These are phyloP conservation scores for Claviceps pazoutovae DNA, from an alignment of 2,329 filamentous ascomycete species.

Conservation along the genomic window DNA sequence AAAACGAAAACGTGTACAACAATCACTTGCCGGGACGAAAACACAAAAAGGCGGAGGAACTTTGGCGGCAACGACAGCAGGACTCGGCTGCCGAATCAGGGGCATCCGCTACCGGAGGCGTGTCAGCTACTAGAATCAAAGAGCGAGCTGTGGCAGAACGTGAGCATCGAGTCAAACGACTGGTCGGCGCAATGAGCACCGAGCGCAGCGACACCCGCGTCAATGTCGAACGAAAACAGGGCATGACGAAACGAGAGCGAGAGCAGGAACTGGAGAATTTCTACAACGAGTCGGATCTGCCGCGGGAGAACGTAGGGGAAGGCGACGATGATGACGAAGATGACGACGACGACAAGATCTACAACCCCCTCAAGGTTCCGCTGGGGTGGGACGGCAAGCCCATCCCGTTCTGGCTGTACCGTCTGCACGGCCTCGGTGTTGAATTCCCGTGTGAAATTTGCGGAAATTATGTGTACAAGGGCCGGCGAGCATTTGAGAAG, in stretches of 20 bases:
- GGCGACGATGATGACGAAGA: constrained; percentile 60
- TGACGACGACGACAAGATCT: constrained; percentile 75
- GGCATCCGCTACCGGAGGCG: constrained; percentile 12
- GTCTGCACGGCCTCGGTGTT: constrained; percentile 85
- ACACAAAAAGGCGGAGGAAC: constrained; percentile 59
- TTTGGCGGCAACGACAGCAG: constrained; percentile 36
- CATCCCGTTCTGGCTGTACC: constrained; percentile 98
- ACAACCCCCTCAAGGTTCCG: constrained; percentile 92
- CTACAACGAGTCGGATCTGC: constrained; percentile 33
- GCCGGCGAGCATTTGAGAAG: constrained; percentile 89
- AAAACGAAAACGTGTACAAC: constrained; percentile 89
- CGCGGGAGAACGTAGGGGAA: constrained; percentile 28
- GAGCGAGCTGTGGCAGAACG: constrained; percentile 83
- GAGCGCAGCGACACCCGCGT: constrained; percentile 81
- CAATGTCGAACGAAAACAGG: constrained; percentile 91
- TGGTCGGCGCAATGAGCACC: constrained; percentile 70
- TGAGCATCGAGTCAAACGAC: constrained; percentile 67
- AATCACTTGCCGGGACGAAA: constrained; percentile 83
- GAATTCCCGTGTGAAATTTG: constrained; percentile 95
- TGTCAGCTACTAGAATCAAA: constrained; percentile 50
- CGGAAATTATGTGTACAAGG: constrained; percentile 98
- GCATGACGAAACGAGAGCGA: constrained; percentile 93
- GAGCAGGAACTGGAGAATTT: constrained; percentile 87
- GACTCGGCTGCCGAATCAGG: constrained; percentile 20
- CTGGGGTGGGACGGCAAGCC: constrained; percentile 98